These are phyloP conservation scores for Leonotis leonurus DNA, from an alignment of 257 asterid species.

Conservation along the genomic window DNA sequence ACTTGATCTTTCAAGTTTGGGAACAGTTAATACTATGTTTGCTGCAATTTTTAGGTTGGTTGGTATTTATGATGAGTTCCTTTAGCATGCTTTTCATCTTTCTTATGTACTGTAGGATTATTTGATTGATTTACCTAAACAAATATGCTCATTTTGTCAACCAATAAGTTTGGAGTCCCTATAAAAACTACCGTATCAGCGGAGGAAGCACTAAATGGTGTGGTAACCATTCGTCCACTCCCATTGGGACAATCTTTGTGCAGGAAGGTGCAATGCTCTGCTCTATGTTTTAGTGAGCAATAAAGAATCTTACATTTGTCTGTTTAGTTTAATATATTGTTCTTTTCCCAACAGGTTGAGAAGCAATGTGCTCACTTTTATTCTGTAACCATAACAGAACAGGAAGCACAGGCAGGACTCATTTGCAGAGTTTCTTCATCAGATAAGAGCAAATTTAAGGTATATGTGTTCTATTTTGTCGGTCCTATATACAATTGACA, in stretches of 20 bases:
- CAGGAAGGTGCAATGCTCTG: slow-evolving; percentile 52
- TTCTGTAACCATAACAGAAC: slow-evolving; percentile 76
- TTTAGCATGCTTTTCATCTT: background rate
- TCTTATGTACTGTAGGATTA: background rate
- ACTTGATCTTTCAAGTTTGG: slow-evolving; percentile 94
- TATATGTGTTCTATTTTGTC: slow-evolving; percentile 9
- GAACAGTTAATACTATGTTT: slow-evolving; percentile 91
- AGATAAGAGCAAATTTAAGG: slow-evolving; percentile 97
- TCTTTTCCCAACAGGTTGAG: slow-evolving; percentile 66
- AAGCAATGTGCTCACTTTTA: slow-evolving; percentile 96
- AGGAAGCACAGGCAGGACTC: slow-evolving; percentile 77
- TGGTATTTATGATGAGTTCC: slow-evolving; percentile 5
- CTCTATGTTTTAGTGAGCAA: background rate
- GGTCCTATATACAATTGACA: background rate
- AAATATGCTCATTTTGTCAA: slow-evolving; percentile 21
- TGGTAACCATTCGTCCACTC: slow-evolving; percentile 58
- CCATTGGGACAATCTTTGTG: slow-evolving; percentile 69
- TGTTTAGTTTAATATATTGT: slow-evolving; percentile 19
- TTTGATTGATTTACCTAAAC: slow-evolving; percentile 8
- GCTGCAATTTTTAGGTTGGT: slow-evolving; percentile 95
- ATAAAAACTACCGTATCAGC: slow-evolving; percentile 95
- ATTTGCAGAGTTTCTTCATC: slow-evolving; percentile 78
- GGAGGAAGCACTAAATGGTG: slow-evolving; percentile 94
- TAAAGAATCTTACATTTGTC: slow-evolving; percentile 3
- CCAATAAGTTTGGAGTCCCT: slow-evolving; percentile 95